Evolutionary conservation across 2,329 filamentous ascomycete species (phyloP).

Genomic region (Dothidotthia symphoricarpi): DNA sequence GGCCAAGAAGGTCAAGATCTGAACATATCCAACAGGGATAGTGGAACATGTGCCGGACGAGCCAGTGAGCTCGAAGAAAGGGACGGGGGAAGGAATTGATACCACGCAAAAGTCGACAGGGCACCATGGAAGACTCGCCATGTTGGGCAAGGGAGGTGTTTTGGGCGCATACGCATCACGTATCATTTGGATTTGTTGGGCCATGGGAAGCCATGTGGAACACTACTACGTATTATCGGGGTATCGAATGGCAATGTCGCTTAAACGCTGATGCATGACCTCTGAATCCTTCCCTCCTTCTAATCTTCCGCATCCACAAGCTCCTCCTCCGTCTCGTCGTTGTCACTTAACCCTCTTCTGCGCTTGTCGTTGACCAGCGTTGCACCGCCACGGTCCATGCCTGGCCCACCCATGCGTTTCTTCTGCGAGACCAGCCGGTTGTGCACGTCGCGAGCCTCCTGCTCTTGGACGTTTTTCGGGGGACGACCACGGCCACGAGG

Average conservation of each 20-base stretch:
- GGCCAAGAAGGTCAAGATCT: conserved; percentile 29
- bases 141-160: background rate
- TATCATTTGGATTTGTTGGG: no score
- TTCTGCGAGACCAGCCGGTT: conserved; percentile 52
- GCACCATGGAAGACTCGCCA: no score
- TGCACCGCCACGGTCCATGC: conserved; percentile 54
- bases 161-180: background rate
- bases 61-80: background rate
- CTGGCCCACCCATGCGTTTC: conserved; percentile 50
- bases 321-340: conserved; percentile 52
- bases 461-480: conserved; percentile 34
- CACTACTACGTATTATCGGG: no score
- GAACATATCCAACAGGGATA: no score
- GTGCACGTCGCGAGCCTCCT: conserved; percentile 48
- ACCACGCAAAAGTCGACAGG: conserved; percentile 2
- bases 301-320: conserved; percentile 33
- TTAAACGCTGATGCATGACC: no score
- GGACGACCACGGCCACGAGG: conserved; percentile 35
- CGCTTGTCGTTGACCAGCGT: conserved; percentile 54
- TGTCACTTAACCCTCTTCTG: conserved; percentile 50
- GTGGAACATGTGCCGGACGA: background rate
- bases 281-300: background rate
- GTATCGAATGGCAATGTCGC: no score
- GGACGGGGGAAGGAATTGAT: conserved; percentile 3
- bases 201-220: no score